A percentile compares a stretch with the other conserved stretches of the same genome.
Evolutionary conservation across 352 stramenopile genomes (phyloP).

Genomic region (Phytophthora melonis): DNA sequence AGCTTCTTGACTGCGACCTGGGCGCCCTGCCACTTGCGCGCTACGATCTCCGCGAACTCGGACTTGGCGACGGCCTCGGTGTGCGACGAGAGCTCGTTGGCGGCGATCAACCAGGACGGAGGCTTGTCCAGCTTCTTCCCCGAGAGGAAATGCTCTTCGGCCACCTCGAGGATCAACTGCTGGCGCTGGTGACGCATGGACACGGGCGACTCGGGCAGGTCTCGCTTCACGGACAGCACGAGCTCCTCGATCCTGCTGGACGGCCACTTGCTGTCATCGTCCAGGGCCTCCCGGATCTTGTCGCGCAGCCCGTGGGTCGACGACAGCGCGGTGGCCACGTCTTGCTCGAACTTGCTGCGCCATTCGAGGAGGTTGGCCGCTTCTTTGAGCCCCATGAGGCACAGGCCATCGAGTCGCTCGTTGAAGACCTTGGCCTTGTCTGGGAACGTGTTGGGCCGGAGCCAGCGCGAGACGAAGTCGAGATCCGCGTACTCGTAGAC

Average conservation of each 20-base stretch:
- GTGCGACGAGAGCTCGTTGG: slow-evolving; percentile 5
- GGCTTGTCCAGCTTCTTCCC: slow-evolving; percentile 2
- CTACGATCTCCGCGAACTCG: slow-evolving; percentile 17
- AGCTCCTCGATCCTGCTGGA: slow-evolving; percentile 18
- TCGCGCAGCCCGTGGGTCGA: slow-evolving; percentile 3
- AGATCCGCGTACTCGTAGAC: slow-evolving; percentile 8
- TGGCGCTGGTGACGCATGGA: slow-evolving; percentile 3
- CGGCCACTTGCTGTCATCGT: neutral
- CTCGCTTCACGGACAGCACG: slow-evolving; percentile 22
- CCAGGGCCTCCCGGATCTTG: slow-evolving; percentile 17
- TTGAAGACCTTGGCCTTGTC: slow-evolving; percentile 32
- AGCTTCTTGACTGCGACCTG: slow-evolving; percentile 41
- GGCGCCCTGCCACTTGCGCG: slow-evolving; percentile 35
- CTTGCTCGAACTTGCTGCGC: slow-evolving; percentile 24
- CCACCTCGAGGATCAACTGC: slow-evolving; percentile 16
- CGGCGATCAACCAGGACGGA: slow-evolving; percentile 19
- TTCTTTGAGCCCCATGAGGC: slow-evolving; percentile 11
- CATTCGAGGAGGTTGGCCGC: slow-evolving; percentile 19
- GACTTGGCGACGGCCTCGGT: neutral
- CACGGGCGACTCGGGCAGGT: neutral
- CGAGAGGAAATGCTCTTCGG: slow-evolving; percentile 16
- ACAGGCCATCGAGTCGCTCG: slow-evolving; percentile 25
- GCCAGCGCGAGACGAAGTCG: slow-evolving; percentile 25
- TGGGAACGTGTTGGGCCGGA: slow-evolving; percentile 15
- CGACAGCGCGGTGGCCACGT: slow-evolving; percentile 1